phyloP scores from a whole-genome alignment of 805 yeast genomes.

The Candida nemodendra region DNA sequence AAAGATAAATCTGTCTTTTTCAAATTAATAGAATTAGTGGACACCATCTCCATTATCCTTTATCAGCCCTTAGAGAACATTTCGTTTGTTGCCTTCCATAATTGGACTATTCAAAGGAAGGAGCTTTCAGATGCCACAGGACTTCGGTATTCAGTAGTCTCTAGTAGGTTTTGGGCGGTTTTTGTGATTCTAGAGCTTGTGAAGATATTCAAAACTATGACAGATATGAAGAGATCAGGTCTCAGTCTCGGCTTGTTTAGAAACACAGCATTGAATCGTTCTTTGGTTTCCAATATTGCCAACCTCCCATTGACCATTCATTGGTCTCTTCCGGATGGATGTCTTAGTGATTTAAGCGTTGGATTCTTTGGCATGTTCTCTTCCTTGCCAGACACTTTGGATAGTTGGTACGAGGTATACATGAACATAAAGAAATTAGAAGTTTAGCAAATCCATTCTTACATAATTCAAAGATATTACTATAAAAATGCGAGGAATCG shows the following conservation, averaged over 20 bases:
- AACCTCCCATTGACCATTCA: conserved; percentile 38
- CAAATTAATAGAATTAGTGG: conserved; percentile 26
- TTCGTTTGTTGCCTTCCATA: conserved; percentile 34
- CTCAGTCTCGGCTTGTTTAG: conserved; percentile 3
- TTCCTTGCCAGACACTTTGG: conserved; percentile 22
- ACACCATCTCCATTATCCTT: conserved; percentile 25
- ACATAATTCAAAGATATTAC: no score
- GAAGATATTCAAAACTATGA: conserved; percentile 16
- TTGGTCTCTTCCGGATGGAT: conserved; percentile 37
- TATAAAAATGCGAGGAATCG: no score
- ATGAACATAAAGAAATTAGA: conserved; percentile 13
- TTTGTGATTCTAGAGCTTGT: conserved; percentile 34
- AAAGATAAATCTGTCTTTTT: conserved; percentile 11
- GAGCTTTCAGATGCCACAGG: conserved; percentile 6
- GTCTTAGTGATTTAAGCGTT: conserved; percentile 30
- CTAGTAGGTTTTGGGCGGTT: conserved; percentile 35
- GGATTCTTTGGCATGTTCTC: conserved; percentile 36
- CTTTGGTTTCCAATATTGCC: conserved; percentile 31
- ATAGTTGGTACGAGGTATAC: conserved; percentile 22
- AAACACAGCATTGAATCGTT: conserved; percentile 15
- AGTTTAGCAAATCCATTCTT: background rate
- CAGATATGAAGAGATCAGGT: conserved; percentile 7
- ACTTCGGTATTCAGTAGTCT: conserved; percentile 32
- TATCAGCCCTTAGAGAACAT: conserved; percentile 37
- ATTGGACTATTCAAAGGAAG: conserved; percentile 27